A percentile compares a stretch with the other conserved stretches of the same genome.
These are phyloP conservation scores for Termitomyces sp. DNA, from an alignment of 1,284 basidiomycete genomes.

Conservation along the genomic window DNA sequence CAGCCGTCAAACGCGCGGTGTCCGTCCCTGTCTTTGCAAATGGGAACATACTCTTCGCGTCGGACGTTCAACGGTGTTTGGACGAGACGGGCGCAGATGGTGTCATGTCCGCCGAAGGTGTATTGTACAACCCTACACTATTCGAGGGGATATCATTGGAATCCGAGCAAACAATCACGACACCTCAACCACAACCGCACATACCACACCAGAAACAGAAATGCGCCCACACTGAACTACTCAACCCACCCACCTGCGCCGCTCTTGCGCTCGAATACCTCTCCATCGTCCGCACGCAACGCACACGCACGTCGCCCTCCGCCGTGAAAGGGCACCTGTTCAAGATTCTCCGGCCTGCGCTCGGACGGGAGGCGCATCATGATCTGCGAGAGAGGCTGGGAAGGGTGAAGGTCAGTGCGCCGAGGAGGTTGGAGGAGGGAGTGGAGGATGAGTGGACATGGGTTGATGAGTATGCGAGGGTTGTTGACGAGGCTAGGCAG, in stretches of 20 bases:
- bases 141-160: conserved; percentile 47
- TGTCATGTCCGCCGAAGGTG: conserved; percentile 94
- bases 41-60: conserved; percentile 88
- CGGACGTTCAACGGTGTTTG: conserved; percentile 78
- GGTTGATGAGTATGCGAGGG: conserved; percentile 50
- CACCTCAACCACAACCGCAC: conserved; percentile 29
- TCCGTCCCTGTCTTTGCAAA: conserved; percentile 94
- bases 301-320: conserved; percentile 53
- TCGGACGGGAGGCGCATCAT: conserved; percentile 52
- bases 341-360: conserved; percentile 81
- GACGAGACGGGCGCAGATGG: conserved; percentile 83
- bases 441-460: conserved; percentile 37
- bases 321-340: conserved; percentile 93
- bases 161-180: neutral
- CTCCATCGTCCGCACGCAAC: conserved; percentile 72
- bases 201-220: too few species aligned
- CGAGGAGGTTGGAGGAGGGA: conserved; percentile 39
- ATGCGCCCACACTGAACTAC: neutral
- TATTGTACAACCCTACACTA: conserved; percentile 89
- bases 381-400: conserved; percentile 76
- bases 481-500: conserved; percentile 64
- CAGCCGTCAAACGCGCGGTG: conserved; percentile 82
- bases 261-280: conserved; percentile 84
- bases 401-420: conserved; percentile 32
- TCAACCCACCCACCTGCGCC: conserved; percentile 48